Conservation (phyloP, 768 basidiomycete genomes). For the Serendipita indica region DNA sequence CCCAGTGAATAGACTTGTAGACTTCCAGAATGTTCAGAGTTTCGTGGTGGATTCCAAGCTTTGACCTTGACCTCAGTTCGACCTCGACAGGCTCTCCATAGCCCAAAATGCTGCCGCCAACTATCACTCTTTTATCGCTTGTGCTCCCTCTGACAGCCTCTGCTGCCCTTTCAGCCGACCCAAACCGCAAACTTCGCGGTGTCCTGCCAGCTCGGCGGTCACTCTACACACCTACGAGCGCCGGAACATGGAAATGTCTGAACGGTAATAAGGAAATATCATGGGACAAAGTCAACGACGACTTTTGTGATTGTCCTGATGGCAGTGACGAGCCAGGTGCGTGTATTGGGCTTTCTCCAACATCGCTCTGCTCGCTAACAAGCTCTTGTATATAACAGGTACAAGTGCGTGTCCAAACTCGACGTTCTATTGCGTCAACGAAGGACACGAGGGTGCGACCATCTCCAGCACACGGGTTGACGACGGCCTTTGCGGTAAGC, state of each 20-base stretch:
- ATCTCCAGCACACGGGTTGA: slow-evolving; percentile 74
- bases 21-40: not conserved
- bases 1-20: not conserved
- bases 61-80: not conserved
- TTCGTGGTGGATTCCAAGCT: not conserved
- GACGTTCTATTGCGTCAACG: slow-evolving; percentile 72
- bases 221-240: slow-evolving; percentile 3
- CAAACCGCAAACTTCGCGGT: not conserved
- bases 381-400: slow-evolving; percentile 30
- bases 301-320: slow-evolving; percentile 87
- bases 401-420: slow-evolving; percentile 70
- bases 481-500: slow-evolving; percentile 84
- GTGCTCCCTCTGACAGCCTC: not conserved
- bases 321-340: slow-evolving; percentile 92
- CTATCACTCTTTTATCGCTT: slow-evolving; percentile 8
- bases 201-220: slow-evolving; percentile 5
- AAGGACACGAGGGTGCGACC: slow-evolving; percentile 68
- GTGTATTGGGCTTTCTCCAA: slow-evolving; percentile 2
- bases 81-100: no score
- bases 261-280: slow-evolving; percentile 66
- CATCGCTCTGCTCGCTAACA: slow-evolving; percentile 10
- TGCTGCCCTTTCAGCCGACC: not conserved
- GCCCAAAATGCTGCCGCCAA: not conserved
- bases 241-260: slow-evolving; percentile 53
- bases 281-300: slow-evolving; percentile 77